Evolutionary conservation across 306 rosid species (phyloP), one percentile per base, ranked within the genome.

Genomic region (Gastrolobium villosum): DNA sequence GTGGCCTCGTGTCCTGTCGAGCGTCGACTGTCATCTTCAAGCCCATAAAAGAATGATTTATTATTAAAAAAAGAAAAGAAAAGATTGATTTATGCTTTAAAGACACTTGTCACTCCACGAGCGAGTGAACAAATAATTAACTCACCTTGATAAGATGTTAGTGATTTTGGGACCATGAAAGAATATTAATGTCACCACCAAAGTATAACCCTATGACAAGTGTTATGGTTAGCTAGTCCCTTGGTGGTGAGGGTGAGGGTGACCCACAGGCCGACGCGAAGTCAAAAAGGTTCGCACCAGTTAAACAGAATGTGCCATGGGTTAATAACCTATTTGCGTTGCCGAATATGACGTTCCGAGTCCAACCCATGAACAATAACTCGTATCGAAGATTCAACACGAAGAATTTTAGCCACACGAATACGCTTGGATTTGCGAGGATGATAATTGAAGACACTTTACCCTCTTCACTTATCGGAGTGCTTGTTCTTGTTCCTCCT

Each of bases 21-120:
- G 15, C 10, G 5, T 5, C 35, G 20, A 64, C 36, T 39, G 28
- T 40, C 20, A 4, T 35, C 37, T 11, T 8, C 60, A 54, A 6
- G 3, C 34, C 32, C 34, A 53, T 15, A 20, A 55, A 3, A 8
- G 31, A 3, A 8, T 7, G 13, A n/a, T 7, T 8, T 3, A 7
- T 20, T n/a, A n/a, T n/a, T n/a, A n/a, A n/a, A n/a, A n/a, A n/a
- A n/a, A n/a, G n/a, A n/a, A n/a, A n/a, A n/a, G n/a, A 20, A 55
- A 3, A 8, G 31, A 3, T 3, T 7, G 13, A n/a, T 7, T 8
- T 3, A 7, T 20, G 60, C 45, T 61, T 35, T 10, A 14, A 64
- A 13, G 61, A 52, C 75, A 70, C 36, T 35, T 50, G 75, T 50
- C 75, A 69, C 61, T 34, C 3, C 7, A n/a, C 0, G 13, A 4